A percentile compares a stretch with the other conserved stretches of the same genome.
Conservation (phyloP, 768 basidiomycete genomes). For the Boletus barrowsii region DNA sequence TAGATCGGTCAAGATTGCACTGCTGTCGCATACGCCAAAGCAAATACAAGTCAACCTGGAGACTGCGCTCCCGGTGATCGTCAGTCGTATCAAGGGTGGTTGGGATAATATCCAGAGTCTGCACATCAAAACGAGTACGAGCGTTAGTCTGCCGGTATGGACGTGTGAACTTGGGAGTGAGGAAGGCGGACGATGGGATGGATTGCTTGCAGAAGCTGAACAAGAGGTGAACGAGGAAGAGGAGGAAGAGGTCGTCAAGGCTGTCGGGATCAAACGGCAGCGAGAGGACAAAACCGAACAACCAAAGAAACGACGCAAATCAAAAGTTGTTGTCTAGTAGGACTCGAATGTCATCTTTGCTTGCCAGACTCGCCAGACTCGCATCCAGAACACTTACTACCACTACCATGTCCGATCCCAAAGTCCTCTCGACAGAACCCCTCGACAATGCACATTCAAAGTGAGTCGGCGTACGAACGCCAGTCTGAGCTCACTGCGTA, state of each 20-base stretch:
- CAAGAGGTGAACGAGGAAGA: slow-evolving; percentile 1
- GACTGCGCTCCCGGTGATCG: slow-evolving; percentile 71
- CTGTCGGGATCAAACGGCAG: slow-evolving; percentile 8
- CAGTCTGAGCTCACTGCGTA: background rate
- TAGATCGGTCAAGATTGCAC: slow-evolving; percentile 84
- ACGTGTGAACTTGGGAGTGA: slow-evolving; percentile 63
- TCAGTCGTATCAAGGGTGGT: slow-evolving; percentile 65
- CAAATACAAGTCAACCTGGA: slow-evolving; percentile 80
- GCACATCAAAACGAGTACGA: slow-evolving; percentile 85
- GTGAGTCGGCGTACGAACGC: slow-evolving; percentile 32
- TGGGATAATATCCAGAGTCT: slow-evolving; percentile 93
- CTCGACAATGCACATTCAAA: slow-evolving; percentile 56
- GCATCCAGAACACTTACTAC: background rate
- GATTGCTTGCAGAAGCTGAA: slow-evolving; percentile 19
- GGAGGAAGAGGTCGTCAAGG: background rate
- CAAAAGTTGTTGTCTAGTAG: too few species aligned
- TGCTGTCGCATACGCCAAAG: slow-evolving; percentile 64
- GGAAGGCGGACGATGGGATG: slow-evolving; percentile 31
- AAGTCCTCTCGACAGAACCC: slow-evolving; percentile 50
- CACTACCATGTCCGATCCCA: slow-evolving; percentile 39
- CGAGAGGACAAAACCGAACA: slow-evolving; percentile 8
- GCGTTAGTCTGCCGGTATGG: slow-evolving; percentile 90
- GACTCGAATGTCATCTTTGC: background rate
- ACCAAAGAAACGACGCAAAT: slow-evolving; percentile 17
- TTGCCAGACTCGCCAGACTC: slow-evolving; percentile 6